Evolutionary conservation across 2,329 filamentous ascomycete species (phyloP).

Genomic region (Raffaelea albimanens): DNA sequence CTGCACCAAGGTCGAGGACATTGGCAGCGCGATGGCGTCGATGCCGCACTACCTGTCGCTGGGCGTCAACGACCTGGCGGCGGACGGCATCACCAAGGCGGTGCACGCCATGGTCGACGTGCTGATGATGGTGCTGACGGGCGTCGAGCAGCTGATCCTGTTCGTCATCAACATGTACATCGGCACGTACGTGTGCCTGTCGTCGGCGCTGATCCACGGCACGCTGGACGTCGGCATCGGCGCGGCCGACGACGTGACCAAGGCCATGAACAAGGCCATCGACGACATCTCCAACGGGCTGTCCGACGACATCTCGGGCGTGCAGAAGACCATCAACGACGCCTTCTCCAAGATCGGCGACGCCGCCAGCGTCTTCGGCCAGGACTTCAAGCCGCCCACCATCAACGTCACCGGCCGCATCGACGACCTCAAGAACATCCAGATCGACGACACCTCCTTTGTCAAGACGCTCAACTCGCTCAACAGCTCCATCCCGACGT

Average conservation of each 20-base stretch:
- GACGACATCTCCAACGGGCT: constrained; percentile 45
- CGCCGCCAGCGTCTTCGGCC: constrained; percentile 37
- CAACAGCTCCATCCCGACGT: constrained; percentile 72
- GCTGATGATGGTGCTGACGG: constrained; percentile 69
- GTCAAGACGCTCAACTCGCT: constrained; percentile 61
- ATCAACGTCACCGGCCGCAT: constrained; percentile 60
- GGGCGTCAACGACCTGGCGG: constrained; percentile 80
- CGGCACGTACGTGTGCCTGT: constrained; percentile 81
- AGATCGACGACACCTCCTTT: constrained; percentile 58
- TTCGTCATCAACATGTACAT: constrained; percentile 91
- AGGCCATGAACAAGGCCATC: constrained; percentile 43
- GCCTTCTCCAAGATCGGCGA: constrained; percentile 44
- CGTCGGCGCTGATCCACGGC: constrained; percentile 72
- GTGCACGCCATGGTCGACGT: constrained; percentile 72
- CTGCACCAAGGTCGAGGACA: constrained; percentile 84
- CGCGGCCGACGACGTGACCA: constrained; percentile 29
- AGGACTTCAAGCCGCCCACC: constrained; percentile 22
- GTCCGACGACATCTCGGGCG: constrained; percentile 33
- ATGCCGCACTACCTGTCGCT: constrained; percentile 92
- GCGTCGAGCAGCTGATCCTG: constrained; percentile 76
- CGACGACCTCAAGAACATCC: constrained; percentile 57
- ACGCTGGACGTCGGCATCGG: constrained; percentile 57
- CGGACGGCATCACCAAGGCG: constrained; percentile 68
- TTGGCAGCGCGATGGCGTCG: constrained; percentile 91
- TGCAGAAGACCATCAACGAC: constrained; percentile 42